These are phyloP conservation scores for Leccinum fuscescens DNA, from an alignment of 1,284 basidiomycete species.

Conservation along the genomic window DNA sequence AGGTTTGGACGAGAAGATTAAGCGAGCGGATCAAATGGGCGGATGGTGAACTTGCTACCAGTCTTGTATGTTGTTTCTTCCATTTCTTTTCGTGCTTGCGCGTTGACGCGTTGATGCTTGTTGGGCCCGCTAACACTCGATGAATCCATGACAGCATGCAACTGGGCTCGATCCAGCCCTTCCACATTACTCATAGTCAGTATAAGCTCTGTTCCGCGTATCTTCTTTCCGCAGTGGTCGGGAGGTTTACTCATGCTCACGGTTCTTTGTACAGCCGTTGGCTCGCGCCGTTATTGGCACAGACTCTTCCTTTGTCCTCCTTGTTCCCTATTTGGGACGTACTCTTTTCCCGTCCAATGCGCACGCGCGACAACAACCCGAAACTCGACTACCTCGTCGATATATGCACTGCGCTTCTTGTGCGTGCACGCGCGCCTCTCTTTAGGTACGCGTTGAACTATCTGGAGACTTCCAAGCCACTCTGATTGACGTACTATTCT, in stretches of 20 bases:
- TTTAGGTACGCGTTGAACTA: slow-evolving; percentile 45
- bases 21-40: slow-evolving; percentile 63
- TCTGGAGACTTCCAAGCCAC: neutral
- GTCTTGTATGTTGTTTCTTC: slow-evolving; percentile 47
- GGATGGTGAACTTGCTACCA: slow-evolving; percentile 59
- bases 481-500: neutral
- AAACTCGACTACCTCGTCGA: slow-evolving; percentile 68
- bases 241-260: neutral
- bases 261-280: slow-evolving; percentile 52
- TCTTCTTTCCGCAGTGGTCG: neutral
- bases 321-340: slow-evolving; percentile 69
- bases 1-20: slow-evolving; percentile 61
- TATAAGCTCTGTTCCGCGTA: slow-evolving; percentile 10
- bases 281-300: slow-evolving; percentile 70
- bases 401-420: slow-evolving; percentile 65
- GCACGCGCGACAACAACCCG: slow-evolving; percentile 53
- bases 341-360: slow-evolving; percentile 57
- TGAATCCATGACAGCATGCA: slow-evolving; percentile 38
- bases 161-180: slow-evolving; percentile 69
- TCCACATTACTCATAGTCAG: slow-evolving; percentile 80
- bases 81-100: neutral
- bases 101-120: neutral
- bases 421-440: slow-evolving; percentile 51
- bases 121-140: slow-evolving; percentile 1
- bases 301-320: slow-evolving; percentile 62